Evolutionary conservation across 169 alveolate species (phyloP).

Genomic region (Eimeria mitis): DNA sequence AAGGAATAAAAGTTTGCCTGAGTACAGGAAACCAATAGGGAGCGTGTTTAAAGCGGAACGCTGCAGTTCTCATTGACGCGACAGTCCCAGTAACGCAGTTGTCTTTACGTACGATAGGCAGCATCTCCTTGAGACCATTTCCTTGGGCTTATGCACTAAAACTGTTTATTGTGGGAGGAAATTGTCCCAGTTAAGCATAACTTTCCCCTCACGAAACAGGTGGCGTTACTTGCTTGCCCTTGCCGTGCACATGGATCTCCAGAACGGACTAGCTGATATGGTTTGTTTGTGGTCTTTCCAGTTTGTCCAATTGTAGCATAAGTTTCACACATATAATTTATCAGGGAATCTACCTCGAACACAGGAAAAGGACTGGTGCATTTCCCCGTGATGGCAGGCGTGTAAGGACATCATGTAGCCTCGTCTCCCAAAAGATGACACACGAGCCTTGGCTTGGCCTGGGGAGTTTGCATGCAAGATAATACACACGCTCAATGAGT

Average conservation of each 20-base stretch:
- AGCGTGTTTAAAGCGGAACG: not conserved
- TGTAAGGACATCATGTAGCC: not conserved
- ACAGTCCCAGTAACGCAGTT: too few species aligned
- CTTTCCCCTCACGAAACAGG: not conserved
- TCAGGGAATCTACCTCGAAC: not conserved
- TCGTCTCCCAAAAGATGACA: too few species aligned
- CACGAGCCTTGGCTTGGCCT: too few species aligned
- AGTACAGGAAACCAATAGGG: not conserved
- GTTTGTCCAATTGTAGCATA: not conserved
- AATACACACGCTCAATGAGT: too few species aligned
- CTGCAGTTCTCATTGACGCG: not conserved
- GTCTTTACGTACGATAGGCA: not conserved
- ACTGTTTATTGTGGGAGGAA: not conserved
- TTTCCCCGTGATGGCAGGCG: not conserved
- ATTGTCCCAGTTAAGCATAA: not conserved
- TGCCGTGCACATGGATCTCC: not conserved
- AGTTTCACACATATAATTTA: not conserved
- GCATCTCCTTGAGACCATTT: not conserved
- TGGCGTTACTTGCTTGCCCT: not conserved
- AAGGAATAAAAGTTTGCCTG: not conserved
- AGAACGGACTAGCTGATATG: not conserved
- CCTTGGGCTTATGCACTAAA: not conserved
- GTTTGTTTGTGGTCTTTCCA: not conserved
- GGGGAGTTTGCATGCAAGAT: too few species aligned
- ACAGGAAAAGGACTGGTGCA: not conserved